A percentile compares a stretch with the other conserved stretches of the same genome.
Evolutionary conservation across 495 filamentous ascomycete species (phyloP).

Genomic region (Astrothelium subdiscretum): DNA sequence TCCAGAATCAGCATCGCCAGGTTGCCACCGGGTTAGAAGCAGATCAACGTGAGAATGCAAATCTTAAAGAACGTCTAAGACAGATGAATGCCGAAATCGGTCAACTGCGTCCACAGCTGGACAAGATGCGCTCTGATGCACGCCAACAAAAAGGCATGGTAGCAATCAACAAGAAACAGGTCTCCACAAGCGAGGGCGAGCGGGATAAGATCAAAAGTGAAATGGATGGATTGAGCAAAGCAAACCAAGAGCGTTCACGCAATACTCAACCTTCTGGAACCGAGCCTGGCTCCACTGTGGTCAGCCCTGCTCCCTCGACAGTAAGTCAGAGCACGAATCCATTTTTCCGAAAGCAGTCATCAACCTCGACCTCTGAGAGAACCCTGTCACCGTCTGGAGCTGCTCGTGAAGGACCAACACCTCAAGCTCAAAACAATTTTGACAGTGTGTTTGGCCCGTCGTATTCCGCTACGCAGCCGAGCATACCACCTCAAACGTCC

Average conservation of each 20-base stretch:
- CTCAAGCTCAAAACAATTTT: conserved; percentile 57
- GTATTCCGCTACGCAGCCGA: conserved; percentile 37
- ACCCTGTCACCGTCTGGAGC: conserved; percentile 42
- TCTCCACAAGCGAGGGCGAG: conserved; percentile 77
- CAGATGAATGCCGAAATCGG: conserved; percentile 67
- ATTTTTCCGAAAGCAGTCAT: conserved; percentile 63
- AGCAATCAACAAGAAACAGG: conserved; percentile 95
- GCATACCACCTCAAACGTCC: conserved; percentile 38
- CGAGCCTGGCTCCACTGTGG: conserved; percentile 34
- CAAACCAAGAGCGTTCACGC: conserved; percentile 40
- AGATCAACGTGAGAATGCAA: conserved; percentile 80
- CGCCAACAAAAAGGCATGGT: conserved; percentile 91
- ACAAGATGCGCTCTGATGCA: conserved; percentile 79
- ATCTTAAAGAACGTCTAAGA: conserved; percentile 77
- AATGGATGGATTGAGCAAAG: conserved; percentile 55
- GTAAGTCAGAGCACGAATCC: conserved; percentile 74
- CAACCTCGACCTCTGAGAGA: conserved; percentile 53
- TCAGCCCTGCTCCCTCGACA: conserved; percentile 62
- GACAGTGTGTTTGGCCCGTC: conserved; percentile 83
- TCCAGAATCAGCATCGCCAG: conserved; percentile 75
- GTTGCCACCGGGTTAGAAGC: conserved; percentile 60
- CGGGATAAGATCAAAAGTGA: conserved; percentile 73
- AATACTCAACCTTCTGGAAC: conserved; percentile 17
- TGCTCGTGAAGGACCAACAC: conserved; percentile 33
- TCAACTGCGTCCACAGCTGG: conserved; percentile 73